Conservation (phyloP, 140 eudicot species). For the Cichorium intybus region DNA sequence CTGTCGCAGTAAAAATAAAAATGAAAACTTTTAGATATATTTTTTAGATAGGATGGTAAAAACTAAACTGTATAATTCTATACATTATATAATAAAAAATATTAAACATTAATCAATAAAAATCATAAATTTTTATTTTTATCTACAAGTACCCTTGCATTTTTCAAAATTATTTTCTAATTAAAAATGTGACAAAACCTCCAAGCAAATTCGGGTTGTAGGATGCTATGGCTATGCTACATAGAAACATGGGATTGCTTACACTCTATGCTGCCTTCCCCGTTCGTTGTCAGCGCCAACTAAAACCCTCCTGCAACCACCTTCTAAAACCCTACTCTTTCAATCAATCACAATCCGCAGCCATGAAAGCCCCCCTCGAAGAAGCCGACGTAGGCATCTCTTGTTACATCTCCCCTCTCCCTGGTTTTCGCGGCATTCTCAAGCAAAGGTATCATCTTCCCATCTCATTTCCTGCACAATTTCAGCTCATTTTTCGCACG, state of each 20-base stretch:
- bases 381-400: constrained; percentile 87
- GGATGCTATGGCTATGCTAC: not conserved
- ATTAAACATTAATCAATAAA: too few species aligned
- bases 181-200: not conserved
- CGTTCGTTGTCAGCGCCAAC: constrained; percentile 1
- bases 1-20: too few species aligned
- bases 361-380: constrained; percentile 44
- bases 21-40: too few species aligned
- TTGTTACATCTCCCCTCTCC: constrained; percentile 81
- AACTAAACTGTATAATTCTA: too few species aligned
- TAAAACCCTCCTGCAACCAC: constrained; percentile 3
- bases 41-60: too few species aligned
- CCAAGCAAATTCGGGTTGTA: not conserved
- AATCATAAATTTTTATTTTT: too few species aligned
- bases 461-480: not conserved
- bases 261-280: constrained; percentile 1
- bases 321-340: not conserved
- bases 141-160: too few species aligned
- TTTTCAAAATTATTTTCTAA: not conserved
- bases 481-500: not conserved
- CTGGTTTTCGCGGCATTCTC: constrained; percentile 93
- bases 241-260: constrained; percentile 22
- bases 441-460: constrained; percentile 68
- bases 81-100: too few species aligned
- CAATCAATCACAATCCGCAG: constrained; percentile 1